Percentiles rank a stretch among this genome's conserved stretches.
These are phyloP conservation scores for Trifolium subterraneum DNA, from an alignment of 306 rosid genomes.

Conservation along the genomic window DNA sequence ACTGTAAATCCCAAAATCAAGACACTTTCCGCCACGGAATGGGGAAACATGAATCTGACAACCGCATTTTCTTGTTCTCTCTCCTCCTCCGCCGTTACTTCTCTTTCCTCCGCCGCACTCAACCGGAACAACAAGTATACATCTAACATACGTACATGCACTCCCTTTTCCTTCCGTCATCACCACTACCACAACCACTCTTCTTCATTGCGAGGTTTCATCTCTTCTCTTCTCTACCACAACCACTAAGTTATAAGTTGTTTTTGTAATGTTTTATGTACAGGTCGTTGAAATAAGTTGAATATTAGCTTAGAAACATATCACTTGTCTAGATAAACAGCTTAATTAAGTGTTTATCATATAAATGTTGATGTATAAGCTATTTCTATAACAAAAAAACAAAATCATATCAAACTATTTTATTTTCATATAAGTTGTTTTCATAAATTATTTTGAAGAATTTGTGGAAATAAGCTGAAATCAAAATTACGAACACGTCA, in stretches of 20 bases:
- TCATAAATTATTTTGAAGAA: not conserved
- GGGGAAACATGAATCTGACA: conserved; percentile 78
- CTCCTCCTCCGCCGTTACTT: conserved; percentile 49
- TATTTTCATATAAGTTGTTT: too few species aligned
- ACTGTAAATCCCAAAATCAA: conserved; percentile 42
- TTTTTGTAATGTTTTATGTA: not conserved
- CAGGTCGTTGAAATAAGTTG: not conserved
- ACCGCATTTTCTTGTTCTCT: conserved; percentile 61
- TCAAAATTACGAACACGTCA: not conserved
- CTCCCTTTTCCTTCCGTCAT: conserved; percentile 35
- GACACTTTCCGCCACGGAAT: conserved; percentile 43
- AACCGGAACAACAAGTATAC: conserved; percentile 16
- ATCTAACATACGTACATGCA: conserved; percentile 19
- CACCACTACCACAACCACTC: conserved; percentile 39
- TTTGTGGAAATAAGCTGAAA: not conserved
- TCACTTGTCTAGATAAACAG: not conserved
- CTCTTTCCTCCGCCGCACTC: conserved; percentile 41
- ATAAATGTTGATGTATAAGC: not conserved
- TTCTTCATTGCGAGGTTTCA: conserved; percentile 60
- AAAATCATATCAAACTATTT: not conserved
- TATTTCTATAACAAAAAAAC: not conserved
- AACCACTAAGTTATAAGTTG: conserved; percentile 7
- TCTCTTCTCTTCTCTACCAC: not conserved
- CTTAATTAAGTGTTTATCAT: not conserved
- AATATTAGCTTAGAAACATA: not conserved